Evolutionary conservation across 768 basidiomycete genomes (phyloP).

Genomic region (Ramaria rubella): DNA sequence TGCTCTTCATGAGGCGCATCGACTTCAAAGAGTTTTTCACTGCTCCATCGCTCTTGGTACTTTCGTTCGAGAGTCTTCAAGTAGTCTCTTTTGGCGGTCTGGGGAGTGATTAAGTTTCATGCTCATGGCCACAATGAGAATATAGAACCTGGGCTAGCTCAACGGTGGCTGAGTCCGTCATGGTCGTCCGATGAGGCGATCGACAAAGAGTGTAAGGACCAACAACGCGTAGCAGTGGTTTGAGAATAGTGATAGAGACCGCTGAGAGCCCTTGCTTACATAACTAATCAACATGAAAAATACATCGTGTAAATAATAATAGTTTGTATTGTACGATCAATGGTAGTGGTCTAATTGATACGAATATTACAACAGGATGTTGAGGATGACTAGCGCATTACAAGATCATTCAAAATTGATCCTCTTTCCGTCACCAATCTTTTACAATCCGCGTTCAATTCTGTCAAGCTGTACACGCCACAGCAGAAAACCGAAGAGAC

Average conservation of each 20-base stretch:
- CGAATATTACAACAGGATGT: no score
- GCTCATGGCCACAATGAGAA: neutral
- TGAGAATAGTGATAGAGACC: neutral
- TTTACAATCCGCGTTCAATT: no score
- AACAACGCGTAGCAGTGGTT: neutral
- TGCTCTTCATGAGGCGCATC: slow-evolving; percentile 49
- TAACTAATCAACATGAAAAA: no score
- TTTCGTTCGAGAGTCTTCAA: slow-evolving; percentile 75
- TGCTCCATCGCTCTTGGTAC: slow-evolving; percentile 78
- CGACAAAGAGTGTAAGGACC: neutral
- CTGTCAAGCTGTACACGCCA: no score
- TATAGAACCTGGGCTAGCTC: slow-evolving; percentile 27
- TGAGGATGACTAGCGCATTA: no score
- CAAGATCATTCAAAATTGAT: no score
- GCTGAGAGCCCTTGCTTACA: neutral
- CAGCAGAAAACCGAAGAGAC: no score
- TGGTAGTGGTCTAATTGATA: no score
- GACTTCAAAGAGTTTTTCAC: slow-evolving; percentile 75
- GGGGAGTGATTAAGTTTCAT: slow-evolving; percentile 5
- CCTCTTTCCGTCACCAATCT: no score
- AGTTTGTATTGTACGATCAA: no score
- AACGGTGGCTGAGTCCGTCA: slow-evolving; percentile 14
- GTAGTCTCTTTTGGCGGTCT: slow-evolving; percentile 94
- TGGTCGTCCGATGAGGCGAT: slow-evolving; percentile 1
- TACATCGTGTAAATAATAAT: no score